Percentiles rank a stretch among this genome's conserved stretches.
Evolutionary conservation across 2,329 filamentous ascomycete species (phyloP).

Genomic region (Colletotrichum cuscutae): DNA sequence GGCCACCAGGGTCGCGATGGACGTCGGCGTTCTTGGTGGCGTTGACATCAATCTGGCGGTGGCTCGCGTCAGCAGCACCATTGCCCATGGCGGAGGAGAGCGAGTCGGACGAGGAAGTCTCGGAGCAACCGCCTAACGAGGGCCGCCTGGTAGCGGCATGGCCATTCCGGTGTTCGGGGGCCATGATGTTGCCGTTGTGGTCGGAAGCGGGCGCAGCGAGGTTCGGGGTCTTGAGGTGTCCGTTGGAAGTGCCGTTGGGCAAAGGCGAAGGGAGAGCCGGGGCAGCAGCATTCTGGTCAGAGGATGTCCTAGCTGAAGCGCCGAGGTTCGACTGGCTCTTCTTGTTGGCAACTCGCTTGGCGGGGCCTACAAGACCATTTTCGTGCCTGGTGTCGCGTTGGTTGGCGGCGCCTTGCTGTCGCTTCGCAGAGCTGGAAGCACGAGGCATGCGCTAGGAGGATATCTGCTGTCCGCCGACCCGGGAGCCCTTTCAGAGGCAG

Average conservation of each 20-base stretch:
- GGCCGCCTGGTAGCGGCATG: conserved; percentile 55
- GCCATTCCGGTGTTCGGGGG: conserved; percentile 52
- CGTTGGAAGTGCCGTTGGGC: conserved; percentile 38
- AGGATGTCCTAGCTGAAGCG: conserved; percentile 41
- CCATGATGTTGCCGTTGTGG: conserved; percentile 44
- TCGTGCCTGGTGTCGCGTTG: conserved; percentile 83
- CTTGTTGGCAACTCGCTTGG: conserved; percentile 50
- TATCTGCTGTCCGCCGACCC: conserved; percentile 50
- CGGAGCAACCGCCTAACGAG: conserved; percentile 65
- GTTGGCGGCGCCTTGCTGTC: conserved; percentile 70
- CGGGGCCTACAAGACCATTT: conserved; percentile 80
- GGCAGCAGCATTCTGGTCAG: conserved; percentile 43
- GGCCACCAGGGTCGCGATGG: conserved; percentile 77
- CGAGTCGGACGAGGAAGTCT: conserved; percentile 66
- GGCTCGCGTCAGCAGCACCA: conserved; percentile 56
- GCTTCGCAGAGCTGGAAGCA: conserved; percentile 67
- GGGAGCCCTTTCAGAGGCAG: conserved; percentile 42
- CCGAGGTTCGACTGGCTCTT: conserved; percentile 60
- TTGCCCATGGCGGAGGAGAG: conserved; percentile 47
- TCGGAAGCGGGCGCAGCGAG: conserved; percentile 35
- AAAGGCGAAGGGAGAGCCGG: conserved; percentile 38
- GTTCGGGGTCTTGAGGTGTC: conserved; percentile 32
- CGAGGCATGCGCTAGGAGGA: conserved; percentile 67
- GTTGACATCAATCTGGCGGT: conserved; percentile 77
- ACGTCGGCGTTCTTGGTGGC: conserved; percentile 74